Evolutionary conservation across 805 yeast species (phyloP), one percentile per base, ranked within the genome.

Genomic region (Saccharomyces cerevisiae): DNA sequence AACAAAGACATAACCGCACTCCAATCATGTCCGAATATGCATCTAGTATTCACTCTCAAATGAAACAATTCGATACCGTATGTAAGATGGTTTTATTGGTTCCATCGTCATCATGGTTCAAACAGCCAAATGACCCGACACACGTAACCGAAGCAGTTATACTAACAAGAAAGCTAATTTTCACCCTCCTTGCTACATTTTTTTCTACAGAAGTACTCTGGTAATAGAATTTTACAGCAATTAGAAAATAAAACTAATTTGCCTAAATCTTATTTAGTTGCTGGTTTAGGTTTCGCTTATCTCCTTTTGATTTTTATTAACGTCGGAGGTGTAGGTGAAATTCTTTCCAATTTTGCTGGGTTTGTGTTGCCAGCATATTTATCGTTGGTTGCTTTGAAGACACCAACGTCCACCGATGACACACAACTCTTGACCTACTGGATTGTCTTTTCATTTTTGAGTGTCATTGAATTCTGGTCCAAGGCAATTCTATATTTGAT

Each of bases 371-470:
- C 99, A 48, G 92, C 94, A 52, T 92, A 91, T 76, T 83, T 79
- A 68, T 92, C 98, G 8, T 76, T 94, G 57, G 70, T 81, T 58
- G 98, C 99, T 24, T 77, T 94, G 61, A 87, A 83, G 71, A 86
- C 96, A 24, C 60, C 81, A 9, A 67, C 79, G 17, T 73, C 83
- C 46, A 73, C 75, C 47, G 97, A 92, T 70, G 99, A 94, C 73
- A 83, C 94, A 49, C 85, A 86, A 70, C 81, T 88, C 69, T 80
- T 94, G 67, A 88, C 97, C 13, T 94, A 94, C 78, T 94, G 99
- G 99, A 97, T 94, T 55, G 96, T 94, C n/a, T 94, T 88, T 69
- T 96, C 97, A 14, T 83, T 84, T 64, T 81, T 94, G 76, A 89
- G 84, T 71, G 91, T 94, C 52, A 70, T 89, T 65, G 99, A 94